Conservation (phyloP, 2,329 filamentous ascomycete genomes). For the Aspergillus ochraceus region DNA sequence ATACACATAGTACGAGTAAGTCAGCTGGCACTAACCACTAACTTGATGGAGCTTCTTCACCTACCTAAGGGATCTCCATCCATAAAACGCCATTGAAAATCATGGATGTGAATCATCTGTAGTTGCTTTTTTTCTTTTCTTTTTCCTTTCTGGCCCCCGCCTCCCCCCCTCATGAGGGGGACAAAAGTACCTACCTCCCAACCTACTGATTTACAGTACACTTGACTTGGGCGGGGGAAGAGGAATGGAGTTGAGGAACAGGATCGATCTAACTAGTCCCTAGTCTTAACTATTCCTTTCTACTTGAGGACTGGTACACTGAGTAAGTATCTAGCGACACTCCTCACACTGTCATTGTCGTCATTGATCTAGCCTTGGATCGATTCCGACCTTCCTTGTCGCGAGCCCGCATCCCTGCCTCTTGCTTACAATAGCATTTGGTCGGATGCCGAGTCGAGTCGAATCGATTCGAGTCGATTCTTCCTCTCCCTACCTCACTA, state of each 20-base stretch:
- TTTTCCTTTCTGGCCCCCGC: neutral
- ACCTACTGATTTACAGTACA: too few relatives aligned
- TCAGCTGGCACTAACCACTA: neutral
- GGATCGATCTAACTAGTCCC: too few relatives aligned
- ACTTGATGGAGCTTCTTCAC: neutral
- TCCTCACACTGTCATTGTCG: neutral
- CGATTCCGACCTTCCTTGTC: neutral
- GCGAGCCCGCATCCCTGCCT: neutral
- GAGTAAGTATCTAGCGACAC: neutral
- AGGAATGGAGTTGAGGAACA: neutral
- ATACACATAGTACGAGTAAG: too few relatives aligned
- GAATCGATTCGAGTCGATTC: neutral
- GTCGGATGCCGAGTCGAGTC: neutral
- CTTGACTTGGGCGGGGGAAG: too few relatives aligned
- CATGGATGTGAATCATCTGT: neutral
- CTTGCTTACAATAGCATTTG: neutral
- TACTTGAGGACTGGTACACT: too few relatives aligned
- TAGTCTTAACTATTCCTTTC: too few relatives aligned
- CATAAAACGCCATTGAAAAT: neutral
- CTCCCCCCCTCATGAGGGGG: neutral
- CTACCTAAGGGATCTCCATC: neutral
- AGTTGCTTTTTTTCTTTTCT: neutral
- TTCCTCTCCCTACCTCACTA: neutral
- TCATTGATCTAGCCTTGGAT: neutral
- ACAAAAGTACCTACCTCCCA: neutral